Base-by-base conservation (phyloP, 306 rosid genomes). In the Acacia melanoxylon region DNA sequence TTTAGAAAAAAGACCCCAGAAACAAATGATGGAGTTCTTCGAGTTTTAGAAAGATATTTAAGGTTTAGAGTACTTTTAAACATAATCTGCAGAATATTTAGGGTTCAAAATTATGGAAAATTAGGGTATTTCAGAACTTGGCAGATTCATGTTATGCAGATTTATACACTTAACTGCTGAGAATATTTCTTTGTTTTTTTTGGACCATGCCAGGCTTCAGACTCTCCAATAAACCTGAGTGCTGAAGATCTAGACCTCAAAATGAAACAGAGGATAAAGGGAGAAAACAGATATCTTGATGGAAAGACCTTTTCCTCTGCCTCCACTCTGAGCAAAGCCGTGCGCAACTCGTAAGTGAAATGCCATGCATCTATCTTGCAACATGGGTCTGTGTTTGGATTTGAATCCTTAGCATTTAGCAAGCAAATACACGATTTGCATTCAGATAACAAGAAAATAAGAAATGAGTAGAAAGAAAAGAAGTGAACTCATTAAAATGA, bases 321-420 rank as follows among this genome's bases (percentile, higher is more conserved):
- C 42, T 88, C 96, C 25, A 91, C 91, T 58, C 80, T 91, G 81
- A 88, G 96, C 93, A 91, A 91, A 84, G 89, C 92, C 9, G 93
- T 91, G 79, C 90, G 93, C 11, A 81, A 85, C 56, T 89, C 96
- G 96, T 91, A 84, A 89, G 91, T 49, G 41, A 27, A 42, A 44
- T 42, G 6, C 40, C 22, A 9, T 13, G n/a, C 56, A 41, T 68
- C 16, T 9, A 41, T 68, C 17, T 9, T 37, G 6, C 15, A 67
- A 9, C 72, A 6, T 15, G 2, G 40, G 4, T 33, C 4, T 65
- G 7, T 16, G 42, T 65, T 15, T 31, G 19, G 20, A 27, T 62
- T 14, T n/a, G 6, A 59, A 22, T 59, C 33, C 16, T 58, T 3
- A 10, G 66, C 11, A 59, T 59, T 22, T 1, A 59, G 7, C 33